Conservation (phyloP, 129 eudicot genomes). For the Scalesia atractyloides region DNA sequence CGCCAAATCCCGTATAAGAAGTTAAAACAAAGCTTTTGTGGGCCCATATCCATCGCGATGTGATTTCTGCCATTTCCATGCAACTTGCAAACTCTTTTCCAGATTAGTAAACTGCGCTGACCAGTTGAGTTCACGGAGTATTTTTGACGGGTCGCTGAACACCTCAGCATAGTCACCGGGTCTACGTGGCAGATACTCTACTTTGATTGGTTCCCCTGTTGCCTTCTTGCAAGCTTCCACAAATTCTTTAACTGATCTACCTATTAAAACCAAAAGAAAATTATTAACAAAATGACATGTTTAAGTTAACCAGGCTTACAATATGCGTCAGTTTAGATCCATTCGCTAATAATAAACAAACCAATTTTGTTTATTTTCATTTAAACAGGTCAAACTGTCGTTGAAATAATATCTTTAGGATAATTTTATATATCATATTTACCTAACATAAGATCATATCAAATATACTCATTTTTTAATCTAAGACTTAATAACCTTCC, state of each 20-base stretch:
- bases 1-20: background rate
- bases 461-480: background rate
- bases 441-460: background rate
- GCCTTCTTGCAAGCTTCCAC: slow-evolving; percentile 95
- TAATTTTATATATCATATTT: background rate
- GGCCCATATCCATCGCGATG: slow-evolving; percentile 68
- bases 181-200: slow-evolving; percentile 76
- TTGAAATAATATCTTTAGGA: background rate
- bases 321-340: background rate
- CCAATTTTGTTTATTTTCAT: background rate
- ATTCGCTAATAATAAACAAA: background rate
- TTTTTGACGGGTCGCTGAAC: slow-evolving; percentile 81
- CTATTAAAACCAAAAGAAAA: slow-evolving; percentile 27
- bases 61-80: slow-evolving; percentile 94
- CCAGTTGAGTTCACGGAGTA: slow-evolving; percentile 73
- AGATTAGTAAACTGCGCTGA: slow-evolving; percentile 64
- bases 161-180: slow-evolving; percentile 97
- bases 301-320: background rate
- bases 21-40: slow-evolving; percentile 6
- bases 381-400: background rate
- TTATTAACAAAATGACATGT: background rate
- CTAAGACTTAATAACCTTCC: background rate
- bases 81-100: slow-evolving; percentile 63
- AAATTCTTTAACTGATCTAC: slow-evolving; percentile 83
- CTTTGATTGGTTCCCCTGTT: slow-evolving; percentile 70